Percentiles rank a stretch among this genome's conserved stretches.
Evolutionary conservation across 2,329 filamentous ascomycete genomes (phyloP).

Genomic region (Fusarium anguioides): DNA sequence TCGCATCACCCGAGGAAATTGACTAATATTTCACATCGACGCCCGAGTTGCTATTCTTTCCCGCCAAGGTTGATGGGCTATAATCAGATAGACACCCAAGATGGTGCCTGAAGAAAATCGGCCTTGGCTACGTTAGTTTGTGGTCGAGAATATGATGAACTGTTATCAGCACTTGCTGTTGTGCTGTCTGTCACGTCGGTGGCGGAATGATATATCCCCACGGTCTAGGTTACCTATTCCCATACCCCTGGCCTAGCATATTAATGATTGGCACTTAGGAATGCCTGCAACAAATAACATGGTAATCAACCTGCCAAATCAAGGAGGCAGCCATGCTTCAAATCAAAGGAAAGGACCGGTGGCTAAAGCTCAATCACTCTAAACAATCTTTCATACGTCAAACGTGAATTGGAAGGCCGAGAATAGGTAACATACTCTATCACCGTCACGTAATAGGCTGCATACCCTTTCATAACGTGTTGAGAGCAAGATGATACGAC

Average conservation of each 20-base stretch:
- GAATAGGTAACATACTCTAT: background rate
- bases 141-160: background rate
- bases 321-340: constrained; percentile 6
- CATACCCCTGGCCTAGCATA: constrained; percentile 1
- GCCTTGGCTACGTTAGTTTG: background rate
- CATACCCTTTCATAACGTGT: background rate
- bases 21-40: background rate
- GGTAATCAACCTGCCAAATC: constrained; percentile 17
- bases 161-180: background rate
- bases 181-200: background rate
- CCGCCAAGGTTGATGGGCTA: constrained; percentile 9
- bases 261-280: constrained; percentile 16
- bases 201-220: background rate
- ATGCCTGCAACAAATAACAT: constrained; percentile 27
- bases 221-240: background rate
- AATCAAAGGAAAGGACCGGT: constrained; percentile 1
- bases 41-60: background rate
- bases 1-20: background rate
- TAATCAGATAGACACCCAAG: background rate
- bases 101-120: constrained; percentile 5
- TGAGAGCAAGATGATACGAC: background rate
- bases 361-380: background rate
- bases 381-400: background rate
- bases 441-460: background rate
- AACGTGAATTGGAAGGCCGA: background rate